These are phyloP conservation scores for Phytophthora parvispora DNA, from an alignment of 352 stramenopile species.

Conservation along the genomic window DNA sequence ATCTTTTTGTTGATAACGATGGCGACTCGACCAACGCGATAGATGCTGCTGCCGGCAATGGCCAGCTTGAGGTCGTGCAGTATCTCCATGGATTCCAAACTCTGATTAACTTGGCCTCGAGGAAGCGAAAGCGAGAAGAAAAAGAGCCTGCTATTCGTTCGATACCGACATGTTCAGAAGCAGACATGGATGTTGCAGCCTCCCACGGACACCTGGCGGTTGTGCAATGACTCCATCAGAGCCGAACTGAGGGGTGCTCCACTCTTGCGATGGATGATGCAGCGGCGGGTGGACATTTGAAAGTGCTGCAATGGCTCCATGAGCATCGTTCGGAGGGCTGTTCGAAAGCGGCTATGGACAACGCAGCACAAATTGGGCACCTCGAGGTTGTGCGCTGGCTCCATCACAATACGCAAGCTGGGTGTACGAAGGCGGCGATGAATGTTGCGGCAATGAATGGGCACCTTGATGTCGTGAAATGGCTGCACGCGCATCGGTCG, in stretches of 20 bases:
- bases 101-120: background rate
- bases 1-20: background rate
- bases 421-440: background rate
- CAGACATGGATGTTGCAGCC: constrained; percentile 19
- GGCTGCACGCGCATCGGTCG: background rate
- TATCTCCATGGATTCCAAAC: constrained; percentile 15
- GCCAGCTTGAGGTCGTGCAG: constrained; percentile 28
- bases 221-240: constrained; percentile 25
- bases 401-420: background rate
- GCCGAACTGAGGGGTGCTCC: constrained; percentile 12
- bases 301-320: constrained; percentile 12
- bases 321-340: constrained; percentile 3
- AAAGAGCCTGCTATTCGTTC: background rate
- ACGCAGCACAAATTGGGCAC: background rate
- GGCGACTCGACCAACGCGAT: constrained; percentile 18
- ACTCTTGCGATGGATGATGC: constrained; percentile 8
- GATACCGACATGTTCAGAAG: background rate
- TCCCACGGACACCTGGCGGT: constrained; percentile 27
- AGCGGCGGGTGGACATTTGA: background rate
- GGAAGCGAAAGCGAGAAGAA: background rate
- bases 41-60: constrained; percentile 26
- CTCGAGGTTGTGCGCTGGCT: background rate
- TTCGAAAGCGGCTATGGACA: constrained; percentile 6
- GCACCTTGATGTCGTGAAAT: background rate
- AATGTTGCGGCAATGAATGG: background rate